Conservation (phyloP, 331 rosid species). For the Saraca asoca region DNA sequence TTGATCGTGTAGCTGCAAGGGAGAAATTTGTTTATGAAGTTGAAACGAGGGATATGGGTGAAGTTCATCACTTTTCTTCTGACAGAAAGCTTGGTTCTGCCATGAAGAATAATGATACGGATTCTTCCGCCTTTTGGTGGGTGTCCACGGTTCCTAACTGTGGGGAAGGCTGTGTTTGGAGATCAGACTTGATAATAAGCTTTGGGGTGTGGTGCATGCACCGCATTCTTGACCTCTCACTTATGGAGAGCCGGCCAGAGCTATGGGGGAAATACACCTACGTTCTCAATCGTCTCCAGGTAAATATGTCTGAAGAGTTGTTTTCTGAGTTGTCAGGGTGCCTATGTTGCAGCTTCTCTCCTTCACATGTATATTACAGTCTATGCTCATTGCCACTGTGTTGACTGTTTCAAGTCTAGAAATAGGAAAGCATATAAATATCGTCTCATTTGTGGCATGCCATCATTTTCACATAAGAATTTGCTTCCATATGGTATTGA, state of each 20-base stretch:
- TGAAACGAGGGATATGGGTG: slow-evolving; percentile 68
- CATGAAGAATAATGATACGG: slow-evolving; percentile 33
- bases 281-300: slow-evolving; percentile 97
- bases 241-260: slow-evolving; percentile 97
- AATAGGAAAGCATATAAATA: not conserved
- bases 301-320: slow-evolving; percentile 28
- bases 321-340: slow-evolving; percentile 5
- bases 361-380: not conserved
- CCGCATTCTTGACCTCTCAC: slow-evolving; percentile 81
- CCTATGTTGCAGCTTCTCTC: slow-evolving; percentile 8
- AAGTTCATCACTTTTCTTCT: slow-evolving; percentile 52
- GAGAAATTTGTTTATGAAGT: slow-evolving; percentile 74
- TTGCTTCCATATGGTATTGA: too few relatives aligned
- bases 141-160: slow-evolving; percentile 74
- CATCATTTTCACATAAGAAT: slow-evolving; percentile 14
- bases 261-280: slow-evolving; percentile 96
- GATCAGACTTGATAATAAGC: slow-evolving; percentile 71
- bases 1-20: slow-evolving; percentile 85
- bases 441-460: slow-evolving; percentile 6
- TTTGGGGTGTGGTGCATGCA: slow-evolving; percentile 99
- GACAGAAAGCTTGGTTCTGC: slow-evolving; percentile 35
- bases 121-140: slow-evolving; percentile 31
- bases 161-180: slow-evolving; percentile 97
- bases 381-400: not conserved
- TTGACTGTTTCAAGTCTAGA: not conserved